Base-by-base conservation (phyloP, 2,329 filamentous ascomycete species). In the Rhynchosporium agropyri region DNA sequence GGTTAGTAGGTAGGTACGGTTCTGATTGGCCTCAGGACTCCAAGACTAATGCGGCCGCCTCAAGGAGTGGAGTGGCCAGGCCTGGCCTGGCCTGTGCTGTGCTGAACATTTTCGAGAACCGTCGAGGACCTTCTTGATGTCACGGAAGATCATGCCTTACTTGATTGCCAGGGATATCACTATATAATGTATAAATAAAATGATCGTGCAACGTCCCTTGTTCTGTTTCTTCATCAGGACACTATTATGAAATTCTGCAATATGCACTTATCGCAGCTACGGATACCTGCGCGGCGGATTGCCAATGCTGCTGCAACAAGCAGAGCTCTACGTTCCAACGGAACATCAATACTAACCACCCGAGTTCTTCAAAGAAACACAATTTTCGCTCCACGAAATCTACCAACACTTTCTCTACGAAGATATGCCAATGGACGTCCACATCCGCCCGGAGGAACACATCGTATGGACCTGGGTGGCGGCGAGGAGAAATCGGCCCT, bases 391-490 rank as follows among this genome's bases (percentile, higher is more conserved):
- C 60, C 72, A 66, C 63, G 59, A 63, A 66, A 51, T 40, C 62
- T 79, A 15, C 80, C 83, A 3, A 74, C 74, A 9, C 69, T 76
- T 45, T 69, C 77, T 13, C 69, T 77, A 12, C 82, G 88, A 61
- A 76, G 73, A 54, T 90, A 90, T 77, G 83, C 87, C 63, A 87
- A 87, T 80, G 89, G 90, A 71, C 77, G 89, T 64, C 91, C 92
- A 66, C 91, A 95, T 68, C 93, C 92, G 1, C 92, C 94, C 0
- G 94, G 94, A 57, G 93, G 93, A 61, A 97, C 92, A 0, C 92
- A 97, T 77, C 90, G 89, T 68, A 98, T 98, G 93, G 88, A 98
- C 74, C 78, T 98, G 74, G 85, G 91, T 61, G 87, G 83, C 60
- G 84, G 84, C 70, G 83, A 84, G 50, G 82, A 97, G 76, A 97